phyloP scores from a whole-genome alignment of 1,284 basidiomycete species.

The Moniliophthora roreri region DNA sequence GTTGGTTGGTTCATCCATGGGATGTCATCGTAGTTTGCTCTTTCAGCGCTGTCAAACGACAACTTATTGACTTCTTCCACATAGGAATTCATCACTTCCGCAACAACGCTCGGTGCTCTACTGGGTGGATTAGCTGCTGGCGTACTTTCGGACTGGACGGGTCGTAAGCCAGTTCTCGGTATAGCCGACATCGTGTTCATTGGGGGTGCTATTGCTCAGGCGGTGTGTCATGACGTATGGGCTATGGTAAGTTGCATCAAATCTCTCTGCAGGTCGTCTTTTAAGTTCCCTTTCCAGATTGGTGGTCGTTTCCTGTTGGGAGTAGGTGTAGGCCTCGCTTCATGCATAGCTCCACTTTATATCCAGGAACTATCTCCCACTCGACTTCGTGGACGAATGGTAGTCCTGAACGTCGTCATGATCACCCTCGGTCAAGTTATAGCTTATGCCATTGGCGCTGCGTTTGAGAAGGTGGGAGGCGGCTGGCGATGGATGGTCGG shows the following conservation, averaged over 20 bases:
- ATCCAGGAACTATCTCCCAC: constrained; percentile 85
- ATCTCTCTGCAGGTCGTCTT: not conserved
- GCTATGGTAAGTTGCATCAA: constrained; percentile 52
- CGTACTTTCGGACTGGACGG: constrained; percentile 71
- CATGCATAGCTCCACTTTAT: constrained; percentile 79
- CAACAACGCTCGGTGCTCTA: constrained; percentile 79
- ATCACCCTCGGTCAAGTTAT: constrained; percentile 76
- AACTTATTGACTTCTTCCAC: constrained; percentile 1
- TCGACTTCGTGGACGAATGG: constrained; percentile 73
- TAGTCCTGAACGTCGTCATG: constrained; percentile 65
- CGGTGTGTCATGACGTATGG: constrained; percentile 66
- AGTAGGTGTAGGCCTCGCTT: constrained; percentile 68
- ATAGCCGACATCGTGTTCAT: constrained; percentile 79
- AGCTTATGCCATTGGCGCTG: constrained; percentile 76
- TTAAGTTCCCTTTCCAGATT: constrained; percentile 43
- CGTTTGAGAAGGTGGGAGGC: constrained; percentile 58
- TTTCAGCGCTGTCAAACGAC: not conserved
- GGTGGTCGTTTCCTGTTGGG: constrained; percentile 77
- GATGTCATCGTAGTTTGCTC: too few relatives aligned
- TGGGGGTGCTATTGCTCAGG: constrained; percentile 68
- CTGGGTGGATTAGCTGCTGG: constrained; percentile 74
- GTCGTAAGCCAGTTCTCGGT: constrained; percentile 65
- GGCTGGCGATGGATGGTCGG: constrained; percentile 90
- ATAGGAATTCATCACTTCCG: constrained; percentile 79
- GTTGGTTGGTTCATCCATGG: constrained; percentile 28